phyloP scores from a whole-genome alignment of 2,329 filamentous ascomycete genomes.

The Dendrostoma leiphaemia region DNA sequence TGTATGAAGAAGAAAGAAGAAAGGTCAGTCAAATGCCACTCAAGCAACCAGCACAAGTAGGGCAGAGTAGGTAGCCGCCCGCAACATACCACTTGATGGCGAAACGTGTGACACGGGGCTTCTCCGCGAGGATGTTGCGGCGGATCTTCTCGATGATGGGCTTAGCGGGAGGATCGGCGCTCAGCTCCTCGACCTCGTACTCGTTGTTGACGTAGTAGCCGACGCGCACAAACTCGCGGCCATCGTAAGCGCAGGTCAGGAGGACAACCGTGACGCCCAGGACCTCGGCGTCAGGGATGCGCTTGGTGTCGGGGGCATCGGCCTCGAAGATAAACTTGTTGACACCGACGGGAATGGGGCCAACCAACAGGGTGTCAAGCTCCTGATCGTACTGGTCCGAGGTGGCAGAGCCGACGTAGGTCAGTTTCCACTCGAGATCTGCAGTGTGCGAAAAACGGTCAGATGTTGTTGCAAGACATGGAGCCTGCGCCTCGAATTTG shows the following conservation, averaged over 20 bases:
- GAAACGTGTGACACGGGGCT: slow-evolving; percentile 95
- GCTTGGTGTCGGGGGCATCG: slow-evolving; percentile 82
- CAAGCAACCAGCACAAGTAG: not conserved
- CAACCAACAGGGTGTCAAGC: slow-evolving; percentile 93
- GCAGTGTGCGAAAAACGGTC: slow-evolving; percentile 6
- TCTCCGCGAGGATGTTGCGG: slow-evolving; percentile 92
- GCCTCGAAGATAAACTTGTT: slow-evolving; percentile 99
- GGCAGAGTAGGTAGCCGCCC: not conserved
- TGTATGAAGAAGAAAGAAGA: slow-evolving; percentile 33
- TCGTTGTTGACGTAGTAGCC: slow-evolving; percentile 99
- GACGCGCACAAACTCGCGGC: slow-evolving; percentile 93
- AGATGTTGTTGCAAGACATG: not conserved
- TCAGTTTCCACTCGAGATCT: slow-evolving; percentile 99
- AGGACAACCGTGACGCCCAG: slow-evolving; percentile 96
- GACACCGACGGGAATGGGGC: slow-evolving; percentile 93
- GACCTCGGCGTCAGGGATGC: slow-evolving; percentile 93
- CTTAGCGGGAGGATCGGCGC: slow-evolving; percentile 85
- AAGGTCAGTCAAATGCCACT: not conserved
- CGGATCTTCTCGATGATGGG: slow-evolving; percentile 88
- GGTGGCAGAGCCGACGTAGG: slow-evolving; percentile 96
- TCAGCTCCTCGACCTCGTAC: slow-evolving; percentile 89
- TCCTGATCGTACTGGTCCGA: slow-evolving; percentile 99
- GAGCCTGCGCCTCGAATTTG: not conserved
- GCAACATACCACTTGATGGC: slow-evolving; percentile 89
- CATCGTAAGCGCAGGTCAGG: slow-evolving; percentile 93